Percentiles rank a stretch among this genome's conserved stretches.
Evolutionary conservation across 1,284 basidiomycete genomes (phyloP).

Genomic region (Microbotryomycetes sp.): DNA sequence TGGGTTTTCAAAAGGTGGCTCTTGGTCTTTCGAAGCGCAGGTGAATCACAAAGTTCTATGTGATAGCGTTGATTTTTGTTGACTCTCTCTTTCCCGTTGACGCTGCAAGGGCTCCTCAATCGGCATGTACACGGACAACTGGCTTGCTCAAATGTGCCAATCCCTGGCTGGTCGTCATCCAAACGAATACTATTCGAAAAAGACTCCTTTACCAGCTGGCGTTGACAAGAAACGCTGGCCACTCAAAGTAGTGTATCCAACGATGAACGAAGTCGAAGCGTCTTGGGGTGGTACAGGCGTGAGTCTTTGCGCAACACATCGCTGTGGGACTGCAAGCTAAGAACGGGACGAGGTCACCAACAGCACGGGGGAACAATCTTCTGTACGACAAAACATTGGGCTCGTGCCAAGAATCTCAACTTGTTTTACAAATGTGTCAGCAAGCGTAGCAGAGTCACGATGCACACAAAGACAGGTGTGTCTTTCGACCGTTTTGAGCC

Average conservation of each 20-base stretch:
- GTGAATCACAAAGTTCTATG: conserved; percentile 1
- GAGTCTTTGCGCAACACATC: too few species aligned
- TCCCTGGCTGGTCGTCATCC: conserved; percentile 18
- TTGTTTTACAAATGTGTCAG: conserved; percentile 18
- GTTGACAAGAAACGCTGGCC: not conserved
- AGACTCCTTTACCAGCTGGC: not conserved
- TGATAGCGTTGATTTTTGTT: not conserved
- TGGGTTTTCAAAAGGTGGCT: conserved; percentile 9
- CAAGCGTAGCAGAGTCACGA: conserved; percentile 18
- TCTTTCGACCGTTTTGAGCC: not conserved
- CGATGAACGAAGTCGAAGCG: conserved; percentile 12
- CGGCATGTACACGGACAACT: conserved; percentile 16
- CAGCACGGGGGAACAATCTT: conserved; percentile 30
- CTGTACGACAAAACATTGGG: conserved; percentile 13
- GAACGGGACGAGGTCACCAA: not conserved
- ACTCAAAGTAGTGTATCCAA: conserved; percentile 30
- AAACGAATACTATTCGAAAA: conserved; percentile 6
- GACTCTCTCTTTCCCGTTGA: not conserved
- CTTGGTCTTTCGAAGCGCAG: conserved; percentile 23
- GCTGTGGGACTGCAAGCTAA: too few species aligned
- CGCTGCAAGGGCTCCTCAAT: conserved; percentile 31
- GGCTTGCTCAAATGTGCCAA: conserved; percentile 21
- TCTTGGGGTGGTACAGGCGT: conserved; percentile 6
- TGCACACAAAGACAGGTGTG: conserved; percentile 29
- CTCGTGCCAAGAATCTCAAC: conserved; percentile 1